Conservation (phyloP, 495 filamentous ascomycete genomes). For the Aspergillus nidulans region DNA sequence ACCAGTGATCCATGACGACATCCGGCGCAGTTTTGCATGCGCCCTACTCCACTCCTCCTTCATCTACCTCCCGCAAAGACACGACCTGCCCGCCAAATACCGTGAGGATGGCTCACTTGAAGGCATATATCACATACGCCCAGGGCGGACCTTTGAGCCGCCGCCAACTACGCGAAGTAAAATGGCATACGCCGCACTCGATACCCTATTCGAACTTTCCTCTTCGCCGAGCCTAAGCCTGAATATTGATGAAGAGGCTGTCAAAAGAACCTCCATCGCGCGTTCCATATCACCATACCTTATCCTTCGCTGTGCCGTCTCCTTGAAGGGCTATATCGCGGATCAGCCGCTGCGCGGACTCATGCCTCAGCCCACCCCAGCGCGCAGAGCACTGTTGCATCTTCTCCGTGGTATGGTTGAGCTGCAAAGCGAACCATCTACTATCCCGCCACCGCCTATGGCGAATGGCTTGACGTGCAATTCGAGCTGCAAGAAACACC, state of each 20-base stretch:
- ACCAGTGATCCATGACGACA: constrained; percentile 56
- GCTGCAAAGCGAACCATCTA: constrained; percentile 65
- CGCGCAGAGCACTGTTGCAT: constrained; percentile 72
- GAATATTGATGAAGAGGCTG: not conserved
- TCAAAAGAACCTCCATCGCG: constrained; percentile 55
- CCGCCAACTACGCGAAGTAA: constrained; percentile 57
- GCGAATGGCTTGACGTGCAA: not conserved
- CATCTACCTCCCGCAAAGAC: constrained; percentile 64
- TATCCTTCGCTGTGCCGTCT: constrained; percentile 74
- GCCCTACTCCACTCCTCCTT: constrained; percentile 80
- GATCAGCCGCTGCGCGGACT: constrained; percentile 87
- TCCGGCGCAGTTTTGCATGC: constrained; percentile 65
- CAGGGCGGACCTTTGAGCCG: constrained; percentile 67
- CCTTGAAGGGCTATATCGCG: constrained; percentile 76
- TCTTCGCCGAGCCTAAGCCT: constrained; percentile 20
- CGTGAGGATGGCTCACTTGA: constrained; percentile 52
- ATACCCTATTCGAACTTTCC: constrained; percentile 75
- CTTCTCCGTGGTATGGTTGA: constrained; percentile 60
- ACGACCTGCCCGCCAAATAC: constrained; percentile 52
- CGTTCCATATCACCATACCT: constrained; percentile 76
- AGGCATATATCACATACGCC: constrained; percentile 59
- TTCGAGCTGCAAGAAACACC: constrained; percentile 57
- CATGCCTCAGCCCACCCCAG: constrained; percentile 85
- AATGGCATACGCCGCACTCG: constrained; percentile 76
- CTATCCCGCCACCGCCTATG: constrained; percentile 58